phyloP scores from a whole-genome alignment of 2,329 filamentous ascomycete species.

The Chrysoporthe cubensis region DNA sequence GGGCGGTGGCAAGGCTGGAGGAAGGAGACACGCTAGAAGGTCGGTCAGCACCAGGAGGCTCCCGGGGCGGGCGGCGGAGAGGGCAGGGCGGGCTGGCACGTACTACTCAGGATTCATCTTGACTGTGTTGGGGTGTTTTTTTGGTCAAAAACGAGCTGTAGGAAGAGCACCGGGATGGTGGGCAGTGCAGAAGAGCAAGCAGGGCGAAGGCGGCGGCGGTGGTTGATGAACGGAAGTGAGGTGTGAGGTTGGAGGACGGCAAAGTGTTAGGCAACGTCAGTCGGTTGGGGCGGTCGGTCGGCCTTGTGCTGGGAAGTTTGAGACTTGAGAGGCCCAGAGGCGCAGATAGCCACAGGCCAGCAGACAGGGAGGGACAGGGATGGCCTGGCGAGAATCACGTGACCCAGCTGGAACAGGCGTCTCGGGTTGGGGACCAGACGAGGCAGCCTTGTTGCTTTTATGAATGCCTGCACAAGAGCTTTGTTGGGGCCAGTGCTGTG shows the following conservation, averaged over 20 bases:
- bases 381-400: slow-evolving; percentile 1
- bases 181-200: slow-evolving; percentile 23
- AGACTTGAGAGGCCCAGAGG: slow-evolving; percentile 2
- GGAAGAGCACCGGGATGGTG: slow-evolving; percentile 23
- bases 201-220: slow-evolving; percentile 20
- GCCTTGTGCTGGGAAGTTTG: neutral
- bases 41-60: slow-evolving; percentile 31
- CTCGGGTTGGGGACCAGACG: neutral
- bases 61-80: slow-evolving; percentile 18
- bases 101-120: slow-evolving; percentile 95
- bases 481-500: neutral
- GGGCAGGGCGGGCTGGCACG: slow-evolving; percentile 46
- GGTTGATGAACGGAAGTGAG: slow-evolving; percentile 30
- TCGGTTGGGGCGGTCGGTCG: slow-evolving; percentile 6
- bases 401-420: neutral
- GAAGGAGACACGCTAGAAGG: slow-evolving; percentile 24
- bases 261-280: slow-evolving; percentile 28
- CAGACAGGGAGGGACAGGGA: slow-evolving; percentile 1
- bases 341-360: slow-evolving; percentile 8
- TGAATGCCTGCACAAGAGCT: neutral
- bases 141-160: slow-evolving; percentile 7
- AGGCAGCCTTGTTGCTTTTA: neutral
- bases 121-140: slow-evolving; percentile 40
- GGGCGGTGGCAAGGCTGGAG: slow-evolving; percentile 8
- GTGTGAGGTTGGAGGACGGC: slow-evolving; percentile 26